Base-by-base conservation (phyloP, 2,329 filamentous ascomycete genomes). In the Furcasterigmium furcatum region DNA sequence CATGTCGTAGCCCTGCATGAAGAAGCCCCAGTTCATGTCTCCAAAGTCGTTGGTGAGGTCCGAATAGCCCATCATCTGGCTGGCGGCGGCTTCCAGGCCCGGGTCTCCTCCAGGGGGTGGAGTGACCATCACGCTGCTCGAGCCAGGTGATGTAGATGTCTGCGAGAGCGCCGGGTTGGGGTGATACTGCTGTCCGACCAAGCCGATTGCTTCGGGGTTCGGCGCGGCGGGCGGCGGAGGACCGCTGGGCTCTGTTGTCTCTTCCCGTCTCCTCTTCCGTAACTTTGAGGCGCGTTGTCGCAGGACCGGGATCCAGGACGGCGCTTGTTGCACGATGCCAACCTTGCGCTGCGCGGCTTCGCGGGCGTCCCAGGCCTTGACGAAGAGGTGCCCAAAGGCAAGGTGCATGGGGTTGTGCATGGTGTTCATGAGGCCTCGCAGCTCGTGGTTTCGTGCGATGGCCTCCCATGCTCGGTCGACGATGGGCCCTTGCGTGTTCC, bases 311-410 rank as follows among this genome's bases (percentile, higher is more conserved):
- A 82, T 73, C 49, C 80, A 73, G 38, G 58, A 62, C 3, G 77
- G 78, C 12, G 66, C 64, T 14, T 62, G 54, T 3, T 72, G 48
- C 2, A 66, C 59, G 24, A 67, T 69, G 1, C 77, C 78, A 7
- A 66, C 60, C 42, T 68, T 66, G 5, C 63, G 51, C 51, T 74
- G 69, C 12, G 74, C 73, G 2, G 70, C 65, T 52, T 76, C 74
- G 45, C 76, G 73, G 3, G 76, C 77, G 36, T 77, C 74, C 82
- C 82, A 86, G 0, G 81, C 80, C 54, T 81, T 83, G 46, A 85
- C 62, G 34, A 86, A 77, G 16, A 79, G 69, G 18, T 68, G 67
- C 1, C 76, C 75, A 49, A 86, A 81, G 1, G 76, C 74, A 24
- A 76, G 63, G 53, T 82, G 79, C 64, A 83, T 70, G 7, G 79